Percentiles rank a stretch among this genome's conserved stretches.
phyloP scores from a whole-genome alignment of 2,329 filamentous ascomycete genomes.

The Ophiostoma sp. region DNA sequence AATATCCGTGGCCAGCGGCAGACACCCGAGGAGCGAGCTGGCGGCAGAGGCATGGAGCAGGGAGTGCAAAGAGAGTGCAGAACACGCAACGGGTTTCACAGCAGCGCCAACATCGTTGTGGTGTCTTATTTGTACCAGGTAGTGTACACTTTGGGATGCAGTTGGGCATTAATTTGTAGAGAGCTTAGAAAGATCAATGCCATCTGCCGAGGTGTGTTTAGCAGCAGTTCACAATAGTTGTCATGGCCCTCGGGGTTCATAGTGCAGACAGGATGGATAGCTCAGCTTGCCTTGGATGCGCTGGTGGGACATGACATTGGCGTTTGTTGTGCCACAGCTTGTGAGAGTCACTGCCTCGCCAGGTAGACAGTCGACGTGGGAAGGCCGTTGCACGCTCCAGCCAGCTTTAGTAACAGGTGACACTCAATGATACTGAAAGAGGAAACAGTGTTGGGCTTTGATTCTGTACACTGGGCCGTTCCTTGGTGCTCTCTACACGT shows the following conservation, averaged over 20 bases:
- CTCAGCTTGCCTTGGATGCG: not conserved
- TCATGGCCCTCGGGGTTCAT: not conserved
- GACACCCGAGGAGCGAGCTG: not conserved
- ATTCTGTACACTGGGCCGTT: not conserved
- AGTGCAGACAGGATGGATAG: not conserved
- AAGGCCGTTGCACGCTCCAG: no score
- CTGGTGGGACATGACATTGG: not conserved
- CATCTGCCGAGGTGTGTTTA: not conserved
- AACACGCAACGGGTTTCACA: not conserved
- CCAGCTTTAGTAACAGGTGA: no score
- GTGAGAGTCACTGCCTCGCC: no score
- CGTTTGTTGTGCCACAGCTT: not conserved
- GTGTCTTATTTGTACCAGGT: no score
- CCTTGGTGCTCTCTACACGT: not conserved
- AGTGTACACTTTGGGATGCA: no score
- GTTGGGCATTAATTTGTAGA: no score
- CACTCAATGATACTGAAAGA: not conserved
- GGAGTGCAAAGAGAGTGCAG: not conserved
- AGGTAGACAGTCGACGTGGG: no score
- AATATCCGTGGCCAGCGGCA: slow-evolving; percentile 4
- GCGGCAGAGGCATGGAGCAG: not conserved
- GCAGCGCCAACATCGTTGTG: not conserved
- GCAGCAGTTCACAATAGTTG: not conserved
- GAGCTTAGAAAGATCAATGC: not conserved
- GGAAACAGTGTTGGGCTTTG: not conserved